These are phyloP conservation scores for Microbotryum scabiosae DNA, from an alignment of 1,284 basidiomycete species.

Conservation along the genomic window DNA sequence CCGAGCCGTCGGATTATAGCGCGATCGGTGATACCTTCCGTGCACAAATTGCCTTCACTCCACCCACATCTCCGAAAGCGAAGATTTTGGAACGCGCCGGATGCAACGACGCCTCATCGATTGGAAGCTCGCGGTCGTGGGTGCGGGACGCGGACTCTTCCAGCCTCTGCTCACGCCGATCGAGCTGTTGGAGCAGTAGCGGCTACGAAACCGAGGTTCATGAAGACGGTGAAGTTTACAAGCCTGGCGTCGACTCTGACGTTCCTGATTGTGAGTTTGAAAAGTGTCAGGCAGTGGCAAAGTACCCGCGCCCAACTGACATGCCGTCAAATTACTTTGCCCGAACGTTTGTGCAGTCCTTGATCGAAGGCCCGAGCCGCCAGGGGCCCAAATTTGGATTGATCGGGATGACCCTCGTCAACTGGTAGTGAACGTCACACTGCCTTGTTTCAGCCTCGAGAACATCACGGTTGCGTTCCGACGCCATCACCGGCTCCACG, in stretches of 20 bases:
- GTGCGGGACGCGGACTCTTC: constrained; percentile 21
- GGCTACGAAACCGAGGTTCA: not conserved
- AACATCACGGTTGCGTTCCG: constrained; percentile 32
- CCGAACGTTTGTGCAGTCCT: constrained; percentile 13
- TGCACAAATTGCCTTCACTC: not conserved
- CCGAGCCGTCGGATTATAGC: not conserved
- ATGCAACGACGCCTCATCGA: not conserved
- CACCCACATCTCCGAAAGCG: not conserved
- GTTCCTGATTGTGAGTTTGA: constrained; percentile 16
- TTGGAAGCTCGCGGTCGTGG: constrained; percentile 13
- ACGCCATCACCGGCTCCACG: constrained; percentile 24
- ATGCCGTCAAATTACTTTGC: not conserved
- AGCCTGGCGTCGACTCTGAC: constrained; percentile 8
- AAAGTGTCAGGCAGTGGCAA: not conserved
- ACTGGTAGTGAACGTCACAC: constrained; percentile 18
- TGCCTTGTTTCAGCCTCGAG: constrained; percentile 29
- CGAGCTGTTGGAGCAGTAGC: constrained; percentile 4
- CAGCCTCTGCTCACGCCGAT: constrained; percentile 8
- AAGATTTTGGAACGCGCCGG: not conserved
- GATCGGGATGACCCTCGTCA: constrained; percentile 16
- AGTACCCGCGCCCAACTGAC: too few relatives aligned
- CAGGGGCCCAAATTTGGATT: constrained; percentile 16
- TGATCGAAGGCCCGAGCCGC: constrained; percentile 27
- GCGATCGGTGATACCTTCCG: not conserved
- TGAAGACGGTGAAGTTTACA: constrained; percentile 22